Evolutionary conservation across 192 early-diverging fungal species (phyloP), one percentile per base, ranked within the genome.

Genomic region (Allomyces macrogynus): DNA sequence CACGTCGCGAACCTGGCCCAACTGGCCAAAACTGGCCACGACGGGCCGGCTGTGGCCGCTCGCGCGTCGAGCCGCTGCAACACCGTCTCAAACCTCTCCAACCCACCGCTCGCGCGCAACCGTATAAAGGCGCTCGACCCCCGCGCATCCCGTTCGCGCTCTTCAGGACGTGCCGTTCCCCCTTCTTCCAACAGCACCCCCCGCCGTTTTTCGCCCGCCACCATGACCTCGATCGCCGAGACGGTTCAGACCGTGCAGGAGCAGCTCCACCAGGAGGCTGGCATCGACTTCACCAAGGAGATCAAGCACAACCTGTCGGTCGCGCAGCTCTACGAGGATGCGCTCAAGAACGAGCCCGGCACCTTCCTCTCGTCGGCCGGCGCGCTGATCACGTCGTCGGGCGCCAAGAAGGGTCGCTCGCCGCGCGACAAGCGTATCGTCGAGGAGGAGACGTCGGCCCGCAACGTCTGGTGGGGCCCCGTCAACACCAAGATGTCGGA

Each of bases 401-500:
- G 91, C 62, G 80, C 82, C 70, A 97, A 97, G 84, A 95, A 83
- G 40, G 88, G 95, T 57, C 88, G 95, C 68, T 89, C 87, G 25
- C 95, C 95, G 69, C 81, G 81, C 69, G 95, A 97, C 83, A 97
- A 97, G 84, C 90, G 95, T 72, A 87, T 97, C 71, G 95, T 95
- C 62, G 91, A 94, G 66, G 95, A 97, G 74, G 72, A 81, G 10
- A 73, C 81, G 24, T 88, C 91, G n/a, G 76, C 76, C 22, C 76
- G 89, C 70, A 87, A 95, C 69, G 83, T 97, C 73, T 97, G 95
- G 78, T 97, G 95, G 92, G 95, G 95, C 27, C 91, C 95, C 20
- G 90, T 97, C 63, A 97, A 97, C 84, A 89, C 87, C 73, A 88
- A 87, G 73, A 88, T 97, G 69, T 81, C 77, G 23, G 80, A 83